phyloP scores from a whole-genome alignment of 257 asterid genomes.

The Vinca minor region DNA sequence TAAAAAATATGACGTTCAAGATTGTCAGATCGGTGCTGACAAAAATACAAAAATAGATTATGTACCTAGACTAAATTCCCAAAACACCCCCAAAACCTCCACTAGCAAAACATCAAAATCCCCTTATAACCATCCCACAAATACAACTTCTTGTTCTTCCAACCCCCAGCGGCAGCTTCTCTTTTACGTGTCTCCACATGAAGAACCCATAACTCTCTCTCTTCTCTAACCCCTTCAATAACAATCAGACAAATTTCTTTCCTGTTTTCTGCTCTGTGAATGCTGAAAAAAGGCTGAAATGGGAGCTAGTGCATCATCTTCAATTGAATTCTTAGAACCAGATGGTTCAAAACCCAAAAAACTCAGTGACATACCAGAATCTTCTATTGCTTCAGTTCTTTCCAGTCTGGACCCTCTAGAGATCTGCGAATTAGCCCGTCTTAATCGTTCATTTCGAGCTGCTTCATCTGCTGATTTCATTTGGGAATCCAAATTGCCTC shows the following conservation, averaged over 20 bases:
- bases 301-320: constrained; percentile 63
- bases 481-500: constrained; percentile 66
- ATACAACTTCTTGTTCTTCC: not conserved
- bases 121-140: not conserved
- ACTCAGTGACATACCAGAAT: constrained; percentile 75
- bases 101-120: not conserved
- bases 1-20: no score
- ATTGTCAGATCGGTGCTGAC: no score
- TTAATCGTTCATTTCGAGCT: constrained; percentile 51
- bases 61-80: no score
- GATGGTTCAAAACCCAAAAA: constrained; percentile 30
- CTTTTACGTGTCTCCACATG: not conserved
- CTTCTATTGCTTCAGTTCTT: constrained; percentile 60
- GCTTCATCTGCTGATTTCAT: constrained; percentile 87
- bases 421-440: constrained; percentile 61
- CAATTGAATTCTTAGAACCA: constrained; percentile 15
- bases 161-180: not conserved
- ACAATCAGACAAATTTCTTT: not conserved
- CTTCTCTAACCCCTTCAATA: not conserved
- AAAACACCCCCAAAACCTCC: not conserved
- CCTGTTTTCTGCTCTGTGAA: not conserved
- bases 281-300: constrained; percentile 24
- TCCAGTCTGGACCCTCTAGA: constrained; percentile 69
- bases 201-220: not conserved
- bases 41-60: no score